Conservation (phyloP, 2,329 filamentous ascomycete species). For the Cladophialophora psammophila region DNA sequence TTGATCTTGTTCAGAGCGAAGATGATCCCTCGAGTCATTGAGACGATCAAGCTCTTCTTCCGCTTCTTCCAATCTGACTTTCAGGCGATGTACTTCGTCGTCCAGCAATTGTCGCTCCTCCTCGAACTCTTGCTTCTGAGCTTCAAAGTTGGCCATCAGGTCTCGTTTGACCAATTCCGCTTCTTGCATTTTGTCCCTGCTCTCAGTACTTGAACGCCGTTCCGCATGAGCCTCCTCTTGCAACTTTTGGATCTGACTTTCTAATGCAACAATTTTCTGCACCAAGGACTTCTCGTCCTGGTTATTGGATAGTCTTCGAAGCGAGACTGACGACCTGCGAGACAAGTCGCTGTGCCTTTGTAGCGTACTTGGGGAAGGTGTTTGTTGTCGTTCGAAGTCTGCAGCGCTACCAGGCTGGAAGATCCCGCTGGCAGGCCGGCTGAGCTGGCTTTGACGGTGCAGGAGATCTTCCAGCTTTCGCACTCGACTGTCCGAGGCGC, state of each 20-base stretch:
- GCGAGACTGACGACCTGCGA: conserved; percentile 66
- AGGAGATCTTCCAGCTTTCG: conserved; percentile 89
- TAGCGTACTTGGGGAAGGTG: conserved; percentile 49
- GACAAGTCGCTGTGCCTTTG: conserved; percentile 55
- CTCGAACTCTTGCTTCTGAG: conserved; percentile 85
- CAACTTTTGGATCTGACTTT: conserved; percentile 75
- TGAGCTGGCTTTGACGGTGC: conserved; percentile 75
- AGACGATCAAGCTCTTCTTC: conserved; percentile 92
- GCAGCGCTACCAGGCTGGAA: conserved; percentile 53
- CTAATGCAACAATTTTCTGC: conserved; percentile 71
- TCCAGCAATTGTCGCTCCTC: conserved; percentile 85
- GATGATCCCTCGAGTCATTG: conserved; percentile 81
- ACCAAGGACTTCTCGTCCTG: conserved; percentile 67
- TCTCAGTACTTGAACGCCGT: conserved; percentile 64
- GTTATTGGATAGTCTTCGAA: conserved; percentile 66
- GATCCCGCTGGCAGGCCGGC: conserved; percentile 61
- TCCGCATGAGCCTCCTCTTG: conserved; percentile 73
- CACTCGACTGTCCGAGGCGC: conserved; percentile 86
- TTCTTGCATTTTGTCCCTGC: conserved; percentile 72
- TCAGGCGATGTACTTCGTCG: conserved; percentile 77
- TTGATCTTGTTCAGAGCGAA: conserved; percentile 74
- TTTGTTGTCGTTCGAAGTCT: conserved; percentile 40
- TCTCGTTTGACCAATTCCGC: conserved; percentile 92
- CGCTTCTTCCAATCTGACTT: conserved; percentile 80
- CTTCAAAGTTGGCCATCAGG: conserved; percentile 92